Conservation (phyloP, 164 flowering plant genomes). For the Chimonanthus praecox region DNA sequence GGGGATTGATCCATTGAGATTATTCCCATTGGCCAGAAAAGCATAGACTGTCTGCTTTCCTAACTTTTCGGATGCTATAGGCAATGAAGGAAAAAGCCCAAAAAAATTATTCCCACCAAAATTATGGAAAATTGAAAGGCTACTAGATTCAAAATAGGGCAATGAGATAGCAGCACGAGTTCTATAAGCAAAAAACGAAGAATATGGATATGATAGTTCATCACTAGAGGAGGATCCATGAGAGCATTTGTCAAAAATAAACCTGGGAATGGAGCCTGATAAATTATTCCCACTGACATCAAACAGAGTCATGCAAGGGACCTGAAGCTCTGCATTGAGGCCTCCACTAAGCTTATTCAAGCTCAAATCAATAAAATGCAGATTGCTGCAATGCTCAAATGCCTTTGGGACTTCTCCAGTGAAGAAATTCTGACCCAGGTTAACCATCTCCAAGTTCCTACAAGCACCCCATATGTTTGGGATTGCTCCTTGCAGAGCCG, state of each 20-base stretch:
- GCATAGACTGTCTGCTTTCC: slow-evolving; percentile 50
- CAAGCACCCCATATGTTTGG: slow-evolving; percentile 70
- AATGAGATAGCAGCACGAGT: slow-evolving; percentile 20
- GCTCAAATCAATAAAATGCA: slow-evolving; percentile 60
- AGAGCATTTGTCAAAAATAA: slow-evolving; percentile 30
- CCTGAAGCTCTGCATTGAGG: slow-evolving; percentile 40
- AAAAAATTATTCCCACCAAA: slow-evolving; percentile 61
- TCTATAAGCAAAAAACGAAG: slow-evolving; percentile 34
- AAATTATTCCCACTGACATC: slow-evolving; percentile 62
- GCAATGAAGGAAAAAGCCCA: slow-evolving; percentile 44
- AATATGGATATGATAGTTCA: slow-evolving; percentile 32
- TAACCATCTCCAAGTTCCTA: slow-evolving; percentile 65
- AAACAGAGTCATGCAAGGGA: slow-evolving; percentile 66
- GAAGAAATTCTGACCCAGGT: slow-evolving; percentile 58
- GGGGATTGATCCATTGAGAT: slow-evolving; percentile 49
- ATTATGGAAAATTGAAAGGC: slow-evolving; percentile 46
- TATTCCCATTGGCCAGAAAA: slow-evolving; percentile 54
- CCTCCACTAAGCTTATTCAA: slow-evolving; percentile 51
- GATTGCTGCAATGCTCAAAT: slow-evolving; percentile 44
- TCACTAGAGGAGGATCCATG: slow-evolving; percentile 11
- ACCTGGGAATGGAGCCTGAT: slow-evolving; percentile 59
- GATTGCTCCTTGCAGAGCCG: slow-evolving; percentile 51
- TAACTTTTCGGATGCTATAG: slow-evolving; percentile 40
- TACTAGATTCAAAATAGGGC: slow-evolving; percentile 24
- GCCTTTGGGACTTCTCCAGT: slow-evolving; percentile 41